A percentile compares a stretch with the other conserved stretches of the same genome.
phyloP scores from a whole-genome alignment of 2,329 filamentous ascomycete genomes.

The Kalaharituber pfeilii region DNA sequence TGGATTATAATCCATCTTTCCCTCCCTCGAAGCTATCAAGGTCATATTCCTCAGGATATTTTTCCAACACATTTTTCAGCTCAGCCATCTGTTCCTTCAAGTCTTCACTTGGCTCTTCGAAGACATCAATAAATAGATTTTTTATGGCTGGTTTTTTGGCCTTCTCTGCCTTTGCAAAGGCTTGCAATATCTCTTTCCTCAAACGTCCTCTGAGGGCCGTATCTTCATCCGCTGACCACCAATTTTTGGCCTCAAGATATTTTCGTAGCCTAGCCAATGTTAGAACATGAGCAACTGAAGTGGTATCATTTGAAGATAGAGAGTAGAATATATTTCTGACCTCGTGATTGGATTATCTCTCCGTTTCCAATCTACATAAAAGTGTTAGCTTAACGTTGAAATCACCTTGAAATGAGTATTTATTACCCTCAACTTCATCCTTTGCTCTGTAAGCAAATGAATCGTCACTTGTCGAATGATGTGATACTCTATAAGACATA shows the following conservation, averaged over 20 bases:
- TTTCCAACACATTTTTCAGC: conserved; percentile 58
- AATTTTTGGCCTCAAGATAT: conserved; percentile 66
- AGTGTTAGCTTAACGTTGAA: neutral
- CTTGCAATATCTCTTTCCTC: conserved; percentile 60
- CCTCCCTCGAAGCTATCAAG: conserved; percentile 58
- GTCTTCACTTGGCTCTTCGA: conserved; percentile 72
- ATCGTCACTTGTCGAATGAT: conserved; percentile 94
- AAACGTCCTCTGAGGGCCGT: conserved; percentile 48
- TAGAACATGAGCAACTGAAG: neutral
- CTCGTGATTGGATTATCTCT: conserved; percentile 77
- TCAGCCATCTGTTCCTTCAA: conserved; percentile 56
- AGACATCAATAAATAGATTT: conserved; percentile 70
- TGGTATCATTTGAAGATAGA: neutral
- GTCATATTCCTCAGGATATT: conserved; percentile 88
- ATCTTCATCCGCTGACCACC: conserved; percentile 77
- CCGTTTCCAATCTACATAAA: conserved; percentile 55
- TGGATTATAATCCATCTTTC: conserved; percentile 43
- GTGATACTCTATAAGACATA: conserved; percentile 94
- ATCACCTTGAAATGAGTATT: too few species aligned
- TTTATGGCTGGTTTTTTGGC: conserved; percentile 60
- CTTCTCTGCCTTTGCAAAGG: conserved; percentile 68
- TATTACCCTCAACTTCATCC: conserved; percentile 64
- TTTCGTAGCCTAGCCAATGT: conserved; percentile 41
- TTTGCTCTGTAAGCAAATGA: conserved; percentile 88
- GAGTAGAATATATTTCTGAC: too few species aligned